Evolutionary conservation across 108 stramenopile genomes (phyloP).

Genomic region (Aurantiochytrium sp.): DNA sequence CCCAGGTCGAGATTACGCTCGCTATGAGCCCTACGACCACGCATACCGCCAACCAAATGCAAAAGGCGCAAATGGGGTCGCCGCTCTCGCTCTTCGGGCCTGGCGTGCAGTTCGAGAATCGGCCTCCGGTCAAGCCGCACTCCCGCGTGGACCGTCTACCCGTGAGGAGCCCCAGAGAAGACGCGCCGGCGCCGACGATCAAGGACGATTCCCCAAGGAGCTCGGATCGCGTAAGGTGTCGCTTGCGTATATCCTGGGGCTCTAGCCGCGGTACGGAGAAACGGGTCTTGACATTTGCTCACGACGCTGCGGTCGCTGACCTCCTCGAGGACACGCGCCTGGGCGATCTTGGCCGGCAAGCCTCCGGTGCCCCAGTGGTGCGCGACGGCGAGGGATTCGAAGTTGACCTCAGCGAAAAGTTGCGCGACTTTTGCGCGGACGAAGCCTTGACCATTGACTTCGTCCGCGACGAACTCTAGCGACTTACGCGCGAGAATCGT

Average conservation of each 20-base stretch:
- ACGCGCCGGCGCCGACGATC: no score
- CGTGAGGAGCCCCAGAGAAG: no score
- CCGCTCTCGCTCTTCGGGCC: not conserved
- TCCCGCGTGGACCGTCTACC: not conserved
- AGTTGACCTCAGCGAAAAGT: not conserved
- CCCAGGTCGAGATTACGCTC: not conserved
- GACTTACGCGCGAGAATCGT: no score
- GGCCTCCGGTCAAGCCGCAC: not conserved
- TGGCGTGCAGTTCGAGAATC: not conserved
- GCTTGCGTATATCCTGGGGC: no score
- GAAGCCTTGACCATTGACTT: not conserved
- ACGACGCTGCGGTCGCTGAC: not conserved
- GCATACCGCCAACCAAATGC: no score
- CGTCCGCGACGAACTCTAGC: no score
- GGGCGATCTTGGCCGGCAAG: not conserved
- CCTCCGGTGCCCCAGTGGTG: not conserved
- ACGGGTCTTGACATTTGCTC: not conserved
- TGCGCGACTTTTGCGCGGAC: not conserved
- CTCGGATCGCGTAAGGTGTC: no score
- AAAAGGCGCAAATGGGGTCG: not conserved
- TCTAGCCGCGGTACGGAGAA: not conserved
- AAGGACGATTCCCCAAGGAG: no score
- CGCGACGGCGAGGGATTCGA: not conserved
- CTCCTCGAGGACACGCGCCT: not conserved
- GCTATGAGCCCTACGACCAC: no score